Base-by-base conservation (phyloP, 225 moss, liverwort and hornwort species). In the Rhytidiadelphus loreus region DNA sequence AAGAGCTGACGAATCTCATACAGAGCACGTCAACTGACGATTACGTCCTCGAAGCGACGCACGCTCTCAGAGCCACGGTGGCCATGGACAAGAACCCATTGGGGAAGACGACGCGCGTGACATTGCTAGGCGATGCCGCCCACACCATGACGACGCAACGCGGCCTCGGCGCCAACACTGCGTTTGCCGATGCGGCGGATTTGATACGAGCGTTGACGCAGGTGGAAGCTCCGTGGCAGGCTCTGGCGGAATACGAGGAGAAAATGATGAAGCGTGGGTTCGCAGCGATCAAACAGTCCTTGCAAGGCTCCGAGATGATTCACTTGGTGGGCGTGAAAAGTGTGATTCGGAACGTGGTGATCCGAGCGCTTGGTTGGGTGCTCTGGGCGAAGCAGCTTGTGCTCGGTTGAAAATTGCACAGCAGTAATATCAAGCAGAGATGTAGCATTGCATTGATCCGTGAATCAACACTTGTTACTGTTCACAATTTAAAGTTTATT, bases 111-210 rank as follows among this genome's bases (percentile, higher is more conserved):
- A 86, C 92, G 61, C 92, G 94, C 7, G 92, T 93, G 68, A 91
- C 92, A 16, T n/a, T 94, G 84, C 81, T 93, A 6, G 92, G 92
- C 70, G 94, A 94, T 35, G 87, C 94, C 56, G 89, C 94, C 6
- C 94, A 94, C 70, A 84, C 92, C 82, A 94, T 91, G 94, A 94
- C 94, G 55, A 81, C 84, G 52, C 94, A 94, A 37, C 90, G 92
- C 16, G 94, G 94, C 52, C 83, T 92, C 2, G 94, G 94, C 22
- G 92, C 90, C 77, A 94, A 94, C 77, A 91, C 90, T 16, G 90
- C 94, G 46, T 93, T 94, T 71, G 90, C 89, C 23, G 94, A 94
- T 63, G 89, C 91, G 65, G 59, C 58, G n/a, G 90, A 89, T 76
- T 60, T 94, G 87, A 89, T 76, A 64, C 83, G 71, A 13, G 92